Evolutionary conservation across 2,329 filamentous ascomycete genomes (phyloP), one percentile per base, ranked within the genome.

Genomic region (Penicillium nordicum): DNA sequence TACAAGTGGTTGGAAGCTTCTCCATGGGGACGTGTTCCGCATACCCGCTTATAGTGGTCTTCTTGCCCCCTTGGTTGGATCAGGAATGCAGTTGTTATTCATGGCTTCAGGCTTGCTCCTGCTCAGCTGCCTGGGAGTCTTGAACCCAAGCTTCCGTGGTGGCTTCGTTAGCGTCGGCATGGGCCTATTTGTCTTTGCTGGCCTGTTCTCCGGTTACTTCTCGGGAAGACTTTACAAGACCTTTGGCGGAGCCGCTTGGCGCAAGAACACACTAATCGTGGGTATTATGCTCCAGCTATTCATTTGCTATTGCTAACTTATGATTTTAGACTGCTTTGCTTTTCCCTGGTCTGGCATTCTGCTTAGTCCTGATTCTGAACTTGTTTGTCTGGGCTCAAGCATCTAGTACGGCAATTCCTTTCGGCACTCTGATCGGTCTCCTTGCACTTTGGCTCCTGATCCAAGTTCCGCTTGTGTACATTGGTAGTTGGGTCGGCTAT

Each of bases 361-460:
- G 81, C 9, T 80, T 89, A 30, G 77, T 92, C 36, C 91, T 95
- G 74, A 81, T 93, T 48, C 81, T 95, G 57, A 95, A 96, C 71
- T 80, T 95, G 10, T 95, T 95, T 69, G 89, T 94, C 57, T 96
- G 91, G 91, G 87, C 90, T 0, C 90, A 95, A 74, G 89, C 90
- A 0, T 94, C 89, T 11, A 92, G 88, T 72, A 95, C 90, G 1
- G 91, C 91, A 1, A 87, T 96, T 34, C 91, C 91, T 0, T 92
- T 96, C 64, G 83, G 87, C 34, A 94, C 90, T 0, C 79, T 96
- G 3, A 69, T 94, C 32, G 88, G 80, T 8, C 83, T 96, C 3
- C 74, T 90, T 21, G 77, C 86, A 3, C 82, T 96, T 8, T 96
- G 91, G 91, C 83, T 96, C 14, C 85, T 92, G 61, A 88, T 96